A percentile compares a stretch with the other conserved stretches of the same genome.
phyloP scores from a whole-genome alignment of 257 asterid genomes.

The Penstemon davidsonii region DNA sequence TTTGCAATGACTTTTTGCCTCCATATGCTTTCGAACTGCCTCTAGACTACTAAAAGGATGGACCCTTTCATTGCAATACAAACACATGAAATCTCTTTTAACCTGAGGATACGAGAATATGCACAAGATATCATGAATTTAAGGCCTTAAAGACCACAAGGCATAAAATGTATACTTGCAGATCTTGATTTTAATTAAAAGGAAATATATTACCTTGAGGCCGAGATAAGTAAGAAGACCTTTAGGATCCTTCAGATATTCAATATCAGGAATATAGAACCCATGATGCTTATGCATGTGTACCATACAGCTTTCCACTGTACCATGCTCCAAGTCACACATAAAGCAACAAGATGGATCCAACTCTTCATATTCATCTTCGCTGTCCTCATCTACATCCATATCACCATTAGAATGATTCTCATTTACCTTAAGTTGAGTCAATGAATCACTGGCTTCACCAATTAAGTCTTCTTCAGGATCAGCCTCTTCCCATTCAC shows the following conservation, averaged over 20 bases:
- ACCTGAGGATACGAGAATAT: slow-evolving; percentile 50
- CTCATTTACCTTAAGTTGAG: slow-evolving; percentile 45
- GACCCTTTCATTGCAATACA: slow-evolving; percentile 78
- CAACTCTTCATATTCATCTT: slow-evolving; percentile 40
- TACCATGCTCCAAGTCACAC: slow-evolving; percentile 71
- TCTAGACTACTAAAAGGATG: slow-evolving; percentile 79
- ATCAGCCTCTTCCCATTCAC: slow-evolving; percentile 90
- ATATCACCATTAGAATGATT: slow-evolving; percentile 42
- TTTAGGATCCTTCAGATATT: slow-evolving; percentile 86
- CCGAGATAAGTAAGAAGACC: slow-evolving; percentile 85
- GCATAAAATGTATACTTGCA: not conserved
- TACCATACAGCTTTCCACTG: slow-evolving; percentile 81
- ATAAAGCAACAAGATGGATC: slow-evolving; percentile 84
- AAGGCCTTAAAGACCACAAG: not conserved
- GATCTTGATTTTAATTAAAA: not conserved
- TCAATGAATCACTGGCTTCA: slow-evolving; percentile 52
- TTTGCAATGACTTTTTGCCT: slow-evolving; percentile 89
- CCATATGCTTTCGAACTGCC: slow-evolving; percentile 95
- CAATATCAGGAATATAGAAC: slow-evolving; percentile 90
- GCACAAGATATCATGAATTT: not conserved
- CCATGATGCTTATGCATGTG: slow-evolving; percentile 97
- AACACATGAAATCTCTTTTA: slow-evolving; percentile 68
- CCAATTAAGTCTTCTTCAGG: slow-evolving; percentile 55
- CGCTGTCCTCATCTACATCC: slow-evolving; percentile 52
- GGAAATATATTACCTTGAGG: slow-evolving; percentile 59